Conservation (phyloP, 2,329 filamentous ascomycete species). For the Podosphaera xanthii region DNA sequence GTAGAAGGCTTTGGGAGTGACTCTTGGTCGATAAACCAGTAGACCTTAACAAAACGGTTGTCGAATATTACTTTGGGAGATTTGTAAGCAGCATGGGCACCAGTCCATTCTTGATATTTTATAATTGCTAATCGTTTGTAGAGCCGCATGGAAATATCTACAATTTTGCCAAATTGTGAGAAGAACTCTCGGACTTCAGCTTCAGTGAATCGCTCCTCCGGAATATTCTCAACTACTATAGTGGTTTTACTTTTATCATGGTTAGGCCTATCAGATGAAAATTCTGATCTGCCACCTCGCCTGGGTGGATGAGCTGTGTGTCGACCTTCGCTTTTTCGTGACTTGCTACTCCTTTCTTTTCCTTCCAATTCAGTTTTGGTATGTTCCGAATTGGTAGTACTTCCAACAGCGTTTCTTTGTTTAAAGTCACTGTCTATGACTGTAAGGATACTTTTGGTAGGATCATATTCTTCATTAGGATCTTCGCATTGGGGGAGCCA, state of each 20-base stretch:
- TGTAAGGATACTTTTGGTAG: constrained; percentile 24
- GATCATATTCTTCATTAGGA: constrained; percentile 30
- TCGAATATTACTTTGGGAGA: constrained; percentile 67
- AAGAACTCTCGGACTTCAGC: constrained; percentile 46
- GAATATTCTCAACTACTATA: constrained; percentile 59
- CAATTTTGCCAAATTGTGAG: constrained; percentile 43
- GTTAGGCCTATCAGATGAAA: constrained; percentile 41
- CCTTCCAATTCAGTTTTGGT: neutral
- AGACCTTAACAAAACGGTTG: constrained; percentile 68
- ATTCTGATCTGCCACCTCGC: constrained; percentile 23
- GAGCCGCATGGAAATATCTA: constrained; percentile 39
- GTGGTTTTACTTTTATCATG: constrained; percentile 39
- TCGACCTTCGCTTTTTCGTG: neutral
- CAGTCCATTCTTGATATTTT: constrained; percentile 40
- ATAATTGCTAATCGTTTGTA: constrained; percentile 46
- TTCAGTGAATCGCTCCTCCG: constrained; percentile 45
- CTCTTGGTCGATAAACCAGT: constrained; percentile 41
- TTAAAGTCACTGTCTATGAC: constrained; percentile 7
- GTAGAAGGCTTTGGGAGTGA: constrained; percentile 15
- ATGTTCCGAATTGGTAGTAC: neutral
- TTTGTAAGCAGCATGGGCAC: constrained; percentile 46
- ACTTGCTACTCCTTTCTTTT: neutral
- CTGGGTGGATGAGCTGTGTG: constrained; percentile 6
- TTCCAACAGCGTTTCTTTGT: constrained; percentile 1
- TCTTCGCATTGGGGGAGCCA: constrained; percentile 12